Conservation (phyloP, 768 basidiomycete genomes). For the Agrocybe pediades region DNA sequence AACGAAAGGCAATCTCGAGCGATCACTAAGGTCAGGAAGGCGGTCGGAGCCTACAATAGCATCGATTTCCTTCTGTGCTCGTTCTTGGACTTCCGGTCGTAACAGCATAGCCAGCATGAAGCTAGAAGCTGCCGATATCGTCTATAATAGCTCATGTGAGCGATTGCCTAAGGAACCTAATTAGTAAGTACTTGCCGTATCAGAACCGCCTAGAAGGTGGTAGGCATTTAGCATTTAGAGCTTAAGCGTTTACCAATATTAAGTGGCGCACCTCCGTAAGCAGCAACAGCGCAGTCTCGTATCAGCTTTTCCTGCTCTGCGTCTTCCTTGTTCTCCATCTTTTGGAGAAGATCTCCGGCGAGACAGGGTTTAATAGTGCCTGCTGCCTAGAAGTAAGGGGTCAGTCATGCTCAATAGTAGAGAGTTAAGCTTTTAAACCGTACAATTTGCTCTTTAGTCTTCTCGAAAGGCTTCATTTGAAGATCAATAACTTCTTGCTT, state of each 20-base stretch:
- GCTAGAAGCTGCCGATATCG: neutral
- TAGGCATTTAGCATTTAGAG: too few relatives aligned
- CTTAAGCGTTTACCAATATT: too few relatives aligned
- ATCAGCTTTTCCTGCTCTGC: neutral
- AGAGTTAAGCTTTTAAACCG: neutral
- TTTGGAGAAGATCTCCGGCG: neutral
- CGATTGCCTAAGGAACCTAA: neutral
- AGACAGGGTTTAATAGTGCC: neutral
- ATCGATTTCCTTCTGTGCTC: conserved; percentile 2
- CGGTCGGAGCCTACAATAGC: conserved; percentile 1
- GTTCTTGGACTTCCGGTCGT: neutral
- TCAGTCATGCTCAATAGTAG: neutral
- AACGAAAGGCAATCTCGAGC: conserved; percentile 5
- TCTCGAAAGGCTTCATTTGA: neutral
- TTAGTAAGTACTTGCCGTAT: neutral
- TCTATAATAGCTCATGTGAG: neutral
- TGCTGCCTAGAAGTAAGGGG: neutral
- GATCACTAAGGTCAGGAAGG: conserved; percentile 3
- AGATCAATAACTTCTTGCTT: neutral
- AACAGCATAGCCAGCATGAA: conserved; percentile 5
- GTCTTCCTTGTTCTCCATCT: neutral
- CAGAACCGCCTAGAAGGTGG: neutral
- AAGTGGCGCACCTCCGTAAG: neutral
- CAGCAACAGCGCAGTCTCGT: neutral
- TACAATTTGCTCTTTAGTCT: neutral